Evolutionary conservation across 768 basidiomycete species (phyloP).

Genomic region (Dioszegia hungarica): DNA sequence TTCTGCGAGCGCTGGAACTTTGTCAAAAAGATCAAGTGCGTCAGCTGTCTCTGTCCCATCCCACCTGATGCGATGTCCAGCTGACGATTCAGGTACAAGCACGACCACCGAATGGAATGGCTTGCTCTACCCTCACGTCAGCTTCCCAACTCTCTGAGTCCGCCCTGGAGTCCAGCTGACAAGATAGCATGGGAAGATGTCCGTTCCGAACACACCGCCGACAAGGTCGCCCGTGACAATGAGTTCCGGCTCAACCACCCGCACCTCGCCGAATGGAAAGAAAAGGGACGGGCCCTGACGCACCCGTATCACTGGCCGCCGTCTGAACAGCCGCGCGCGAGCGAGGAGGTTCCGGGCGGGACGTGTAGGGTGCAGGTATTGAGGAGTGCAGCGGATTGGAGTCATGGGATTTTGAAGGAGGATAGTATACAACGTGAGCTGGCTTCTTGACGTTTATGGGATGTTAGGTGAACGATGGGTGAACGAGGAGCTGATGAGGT

Average conservation of each 20-base stretch:
- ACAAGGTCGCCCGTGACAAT: slow-evolving; percentile 30
- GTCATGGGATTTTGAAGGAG: slow-evolving; percentile 83
- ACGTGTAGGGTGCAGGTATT: slow-evolving; percentile 51
- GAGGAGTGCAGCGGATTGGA: slow-evolving; percentile 88
- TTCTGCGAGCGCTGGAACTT: slow-evolving; percentile 76
- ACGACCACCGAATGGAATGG: slow-evolving; percentile 48
- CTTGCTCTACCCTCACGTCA: slow-evolving; percentile 45
- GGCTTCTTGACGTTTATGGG: too few species aligned
- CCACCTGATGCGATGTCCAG: background rate
- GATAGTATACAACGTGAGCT: slow-evolving; percentile 67
- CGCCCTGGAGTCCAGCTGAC: background rate
- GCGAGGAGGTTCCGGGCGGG: slow-evolving; percentile 43
- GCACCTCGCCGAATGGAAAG: slow-evolving; percentile 45
- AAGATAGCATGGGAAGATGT: slow-evolving; percentile 41
- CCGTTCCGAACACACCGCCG: slow-evolving; percentile 21
- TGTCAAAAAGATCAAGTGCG: slow-evolving; percentile 33
- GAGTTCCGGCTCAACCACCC: slow-evolving; percentile 46
- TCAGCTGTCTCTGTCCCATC: background rate
- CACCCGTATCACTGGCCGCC: slow-evolving; percentile 50
- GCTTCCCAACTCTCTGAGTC: background rate
- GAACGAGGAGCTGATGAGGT: background rate
- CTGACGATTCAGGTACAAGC: slow-evolving; percentile 32
- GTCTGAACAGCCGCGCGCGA: slow-evolving; percentile 33
- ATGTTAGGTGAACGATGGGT: background rate
- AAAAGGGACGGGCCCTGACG: slow-evolving; percentile 40